Evolutionary conservation across 2,329 filamentous ascomycete species (phyloP).

Genomic region (Curvularia lunata): DNA sequence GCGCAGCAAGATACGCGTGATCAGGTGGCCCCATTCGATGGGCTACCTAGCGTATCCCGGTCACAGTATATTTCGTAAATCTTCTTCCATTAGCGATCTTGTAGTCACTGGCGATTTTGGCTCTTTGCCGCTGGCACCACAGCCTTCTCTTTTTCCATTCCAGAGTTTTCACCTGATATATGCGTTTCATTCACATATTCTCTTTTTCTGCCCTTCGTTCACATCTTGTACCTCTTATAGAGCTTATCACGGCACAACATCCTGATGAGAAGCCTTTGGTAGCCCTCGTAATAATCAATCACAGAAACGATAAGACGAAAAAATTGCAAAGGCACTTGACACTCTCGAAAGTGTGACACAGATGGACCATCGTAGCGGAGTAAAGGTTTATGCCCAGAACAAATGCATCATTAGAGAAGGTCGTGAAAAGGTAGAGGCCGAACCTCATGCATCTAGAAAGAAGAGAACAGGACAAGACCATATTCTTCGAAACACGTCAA

Average conservation of each 20-base stretch:
- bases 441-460: neutral
- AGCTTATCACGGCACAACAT: neutral
- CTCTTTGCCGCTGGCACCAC: neutral
- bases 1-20: neutral
- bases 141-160: slow-evolving; percentile 1
- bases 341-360: neutral
- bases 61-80: slow-evolving; percentile 2
- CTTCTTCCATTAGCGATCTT: slow-evolving; percentile 11
- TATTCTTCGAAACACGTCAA: neutral
- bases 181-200: neutral
- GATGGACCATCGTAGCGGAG: neutral
- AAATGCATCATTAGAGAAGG: slow-evolving; percentile 1
- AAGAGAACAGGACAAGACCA: neutral
- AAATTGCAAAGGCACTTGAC: neutral
- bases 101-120: slow-evolving; percentile 12
- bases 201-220: neutral
- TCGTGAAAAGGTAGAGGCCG: neutral
- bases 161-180: neutral
- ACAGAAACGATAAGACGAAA: slow-evolving; percentile 1
- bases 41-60: neutral
- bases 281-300: slow-evolving; percentile 7
- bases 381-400: neutral
- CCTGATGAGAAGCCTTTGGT: neutral
- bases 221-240: slow-evolving; percentile 1
- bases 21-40: neutral